Conservation (phyloP, 75 land plant genomes). For the Picea glauca region DNA sequence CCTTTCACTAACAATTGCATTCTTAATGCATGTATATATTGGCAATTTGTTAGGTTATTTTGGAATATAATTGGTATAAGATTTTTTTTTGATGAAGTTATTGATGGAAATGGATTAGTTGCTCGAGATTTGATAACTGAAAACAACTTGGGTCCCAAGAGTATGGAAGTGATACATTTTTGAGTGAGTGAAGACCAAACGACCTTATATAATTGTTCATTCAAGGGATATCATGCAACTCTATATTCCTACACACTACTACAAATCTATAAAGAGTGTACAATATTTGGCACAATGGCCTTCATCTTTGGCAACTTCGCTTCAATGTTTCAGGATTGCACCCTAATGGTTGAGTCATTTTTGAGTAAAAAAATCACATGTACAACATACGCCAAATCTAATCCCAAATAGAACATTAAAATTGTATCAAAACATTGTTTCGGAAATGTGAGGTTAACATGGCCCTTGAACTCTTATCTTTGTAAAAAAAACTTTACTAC, state of each 20-base stretch:
- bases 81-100: conserved; percentile 13
- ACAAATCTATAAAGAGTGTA: conserved; percentile 45
- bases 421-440: conserved; percentile 31
- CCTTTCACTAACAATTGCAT: background rate
- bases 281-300: conserved; percentile 63
- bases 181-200: conserved; percentile 39
- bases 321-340: conserved; percentile 21
- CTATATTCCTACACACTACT: conserved; percentile 51
- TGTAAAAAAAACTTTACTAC: conserved; percentile 18
- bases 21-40: background rate
- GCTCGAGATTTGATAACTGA: conserved; percentile 42
- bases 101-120: conserved; percentile 52
- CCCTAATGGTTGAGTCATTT: conserved; percentile 15
- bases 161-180: conserved; percentile 59
- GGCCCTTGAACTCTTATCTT: conserved; percentile 11
- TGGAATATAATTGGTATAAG: background rate
- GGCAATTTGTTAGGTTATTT: background rate
- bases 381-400: conserved; percentile 49
- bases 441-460: conserved; percentile 27
- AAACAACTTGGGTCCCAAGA: conserved; percentile 56
- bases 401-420: too few relatives aligned
- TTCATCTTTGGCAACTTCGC: conserved; percentile 60
- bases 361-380: conserved; percentile 19
- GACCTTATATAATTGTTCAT: conserved; percentile 39
- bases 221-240: conserved; percentile 58